These are phyloP conservation scores for Gynostemma pentaphyllum DNA, from an alignment of 306 rosid genomes.

Conservation along the genomic window DNA sequence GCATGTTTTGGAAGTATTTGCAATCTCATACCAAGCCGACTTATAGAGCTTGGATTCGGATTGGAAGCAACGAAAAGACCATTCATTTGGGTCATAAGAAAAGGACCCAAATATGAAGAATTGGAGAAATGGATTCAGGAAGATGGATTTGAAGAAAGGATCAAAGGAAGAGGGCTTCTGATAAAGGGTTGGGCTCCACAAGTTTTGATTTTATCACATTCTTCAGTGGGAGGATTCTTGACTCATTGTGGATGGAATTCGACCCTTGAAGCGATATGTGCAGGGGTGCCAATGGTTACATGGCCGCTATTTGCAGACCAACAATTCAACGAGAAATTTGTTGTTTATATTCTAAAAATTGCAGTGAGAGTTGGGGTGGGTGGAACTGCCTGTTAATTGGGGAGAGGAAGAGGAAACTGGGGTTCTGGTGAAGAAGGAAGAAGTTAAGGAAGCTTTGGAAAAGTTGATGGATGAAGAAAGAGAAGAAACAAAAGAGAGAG, in stretches of 20 bases:
- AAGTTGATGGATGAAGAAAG: slow-evolving; percentile 25
- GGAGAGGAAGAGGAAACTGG: slow-evolving; percentile 35
- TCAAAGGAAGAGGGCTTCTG: background rate
- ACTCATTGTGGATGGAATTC: background rate
- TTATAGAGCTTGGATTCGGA: background rate
- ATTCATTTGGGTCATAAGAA: background rate
- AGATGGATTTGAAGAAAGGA: background rate
- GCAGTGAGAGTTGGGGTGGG: slow-evolving; percentile 45
- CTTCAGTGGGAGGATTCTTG: background rate
- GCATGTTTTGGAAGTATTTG: background rate
- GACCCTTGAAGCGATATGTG: slow-evolving; percentile 32
- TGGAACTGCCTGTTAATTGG: slow-evolving; percentile 23
- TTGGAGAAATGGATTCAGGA: background rate
- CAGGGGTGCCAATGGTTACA: slow-evolving; percentile 42
- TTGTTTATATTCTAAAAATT: slow-evolving; percentile 23
- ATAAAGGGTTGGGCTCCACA: background rate
- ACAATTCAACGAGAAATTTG: slow-evolving; percentile 18
- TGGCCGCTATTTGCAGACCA: slow-evolving; percentile 45
- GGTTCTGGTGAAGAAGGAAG: slow-evolving; percentile 27
- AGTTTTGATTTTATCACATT: background rate
- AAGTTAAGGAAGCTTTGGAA: slow-evolving; percentile 21
- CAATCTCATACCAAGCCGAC: background rate
- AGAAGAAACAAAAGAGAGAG: slow-evolving; percentile 23
- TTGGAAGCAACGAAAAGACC: background rate
- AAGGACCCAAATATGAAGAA: background rate